phyloP scores from a whole-genome alignment of 2,329 filamentous ascomycete genomes.

The Botrytis paeoniae region DNA sequence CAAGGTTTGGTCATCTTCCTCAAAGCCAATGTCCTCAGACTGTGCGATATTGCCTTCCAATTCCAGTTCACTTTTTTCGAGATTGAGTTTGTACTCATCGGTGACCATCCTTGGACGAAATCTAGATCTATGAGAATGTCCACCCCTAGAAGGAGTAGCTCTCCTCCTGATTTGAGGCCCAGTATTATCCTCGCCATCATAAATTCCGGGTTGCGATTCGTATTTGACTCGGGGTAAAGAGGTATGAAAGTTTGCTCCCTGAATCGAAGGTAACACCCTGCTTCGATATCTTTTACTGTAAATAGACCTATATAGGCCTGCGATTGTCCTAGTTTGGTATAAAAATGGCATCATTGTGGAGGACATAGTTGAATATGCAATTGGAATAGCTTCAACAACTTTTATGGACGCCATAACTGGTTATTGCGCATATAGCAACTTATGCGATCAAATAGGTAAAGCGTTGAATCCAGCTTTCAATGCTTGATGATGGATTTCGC shows the following conservation, averaged over 20 bases:
- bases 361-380: conserved; percentile 21
- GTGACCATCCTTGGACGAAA: background rate
- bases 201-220: background rate
- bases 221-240: conserved; percentile 5
- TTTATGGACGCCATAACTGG: conserved; percentile 19
- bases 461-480: background rate
- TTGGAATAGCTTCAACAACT: conserved; percentile 19
- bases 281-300: conserved; percentile 1
- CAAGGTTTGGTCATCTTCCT: conserved; percentile 21
- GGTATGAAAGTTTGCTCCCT: conserved; percentile 5
- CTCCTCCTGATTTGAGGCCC: background rate
- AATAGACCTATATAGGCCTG: conserved; percentile 17
- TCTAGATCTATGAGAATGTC: background rate
- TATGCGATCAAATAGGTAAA: background rate
- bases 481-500: background rate
- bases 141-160: background rate
- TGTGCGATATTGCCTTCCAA: conserved; percentile 4
- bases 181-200: background rate
- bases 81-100: background rate
- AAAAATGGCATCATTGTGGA: conserved; percentile 60
- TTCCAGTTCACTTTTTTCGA: conserved; percentile 13
- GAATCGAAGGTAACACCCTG: background rate
- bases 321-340: conserved; percentile 67
- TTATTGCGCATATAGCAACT: no score
- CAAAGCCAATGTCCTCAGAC: conserved; percentile 19